phyloP scores from a whole-genome alignment of 2,329 filamentous ascomycete species.

The Talaromyces sp. region DNA sequence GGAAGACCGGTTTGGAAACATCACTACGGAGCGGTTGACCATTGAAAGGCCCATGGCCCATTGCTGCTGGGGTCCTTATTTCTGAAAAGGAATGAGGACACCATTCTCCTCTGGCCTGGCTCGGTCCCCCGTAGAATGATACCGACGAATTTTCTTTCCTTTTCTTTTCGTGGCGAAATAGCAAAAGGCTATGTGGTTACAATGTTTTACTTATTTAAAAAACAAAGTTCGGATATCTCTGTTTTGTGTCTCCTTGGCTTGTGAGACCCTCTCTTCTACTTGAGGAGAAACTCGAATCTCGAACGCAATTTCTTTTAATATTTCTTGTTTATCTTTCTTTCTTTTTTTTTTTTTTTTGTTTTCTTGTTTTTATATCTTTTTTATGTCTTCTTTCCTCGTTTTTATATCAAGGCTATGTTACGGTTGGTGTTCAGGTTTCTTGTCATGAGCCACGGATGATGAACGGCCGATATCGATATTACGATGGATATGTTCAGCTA shows the following conservation, averaged over 20 bases:
- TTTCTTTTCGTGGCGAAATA: background rate
- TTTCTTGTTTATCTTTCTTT: background rate
- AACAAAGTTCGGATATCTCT: background rate
- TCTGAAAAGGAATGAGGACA: background rate
- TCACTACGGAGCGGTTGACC: background rate
- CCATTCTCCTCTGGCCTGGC: background rate
- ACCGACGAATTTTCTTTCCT: constrained; percentile 1
- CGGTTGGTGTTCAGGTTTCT: background rate
- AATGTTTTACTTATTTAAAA: background rate
- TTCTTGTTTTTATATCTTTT: background rate
- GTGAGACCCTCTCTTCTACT: background rate
- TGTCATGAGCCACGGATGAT: background rate
- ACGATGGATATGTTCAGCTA: background rate
- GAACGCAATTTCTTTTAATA: background rate
- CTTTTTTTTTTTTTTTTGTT: background rate
- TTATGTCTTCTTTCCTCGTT: background rate
- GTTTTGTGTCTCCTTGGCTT: background rate
- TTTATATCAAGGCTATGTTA: background rate
- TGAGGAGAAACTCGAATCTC: background rate
- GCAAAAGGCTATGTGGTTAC: background rate
- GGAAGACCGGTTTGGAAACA: constrained; percentile 9
- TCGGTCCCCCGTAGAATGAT: background rate
- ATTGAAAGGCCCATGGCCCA: background rate
- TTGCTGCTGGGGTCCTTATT: background rate
- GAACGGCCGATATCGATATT: background rate